phyloP scores from a whole-genome alignment of 176 grass and related monocot genomes.

The Panicum miliaceum region DNA sequence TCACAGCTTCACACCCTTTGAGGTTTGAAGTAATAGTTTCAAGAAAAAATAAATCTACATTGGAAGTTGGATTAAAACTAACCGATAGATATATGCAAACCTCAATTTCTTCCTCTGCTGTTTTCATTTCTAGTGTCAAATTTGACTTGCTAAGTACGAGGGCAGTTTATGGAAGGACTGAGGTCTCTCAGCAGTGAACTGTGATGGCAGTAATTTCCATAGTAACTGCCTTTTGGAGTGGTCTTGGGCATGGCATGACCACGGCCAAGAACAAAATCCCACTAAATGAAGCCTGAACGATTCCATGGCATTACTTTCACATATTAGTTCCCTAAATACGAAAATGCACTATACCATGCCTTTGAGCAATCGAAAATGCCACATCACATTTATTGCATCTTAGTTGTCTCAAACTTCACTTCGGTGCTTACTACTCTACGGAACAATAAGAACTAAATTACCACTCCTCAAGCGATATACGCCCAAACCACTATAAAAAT shows the following conservation, averaged over 20 bases:
- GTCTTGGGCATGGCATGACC: neutral
- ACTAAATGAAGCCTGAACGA: neutral
- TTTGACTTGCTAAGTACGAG: neutral
- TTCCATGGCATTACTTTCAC: neutral
- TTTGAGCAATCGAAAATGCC: neutral
- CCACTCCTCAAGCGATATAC: neutral
- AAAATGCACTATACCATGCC: neutral
- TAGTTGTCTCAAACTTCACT: neutral
- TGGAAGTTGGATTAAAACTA: neutral
- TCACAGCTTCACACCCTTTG: neutral
- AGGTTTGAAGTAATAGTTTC: neutral
- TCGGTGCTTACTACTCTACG: neutral
- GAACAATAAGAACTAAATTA: conserved; percentile 1
- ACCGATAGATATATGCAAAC: neutral
- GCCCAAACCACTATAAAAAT: neutral
- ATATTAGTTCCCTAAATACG: neutral
- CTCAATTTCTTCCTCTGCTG: neutral
- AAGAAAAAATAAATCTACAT: neutral
- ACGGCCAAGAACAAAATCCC: neutral
- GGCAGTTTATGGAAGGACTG: neutral
- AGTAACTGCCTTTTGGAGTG: neutral
- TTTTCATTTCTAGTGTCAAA: neutral
- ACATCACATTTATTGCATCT: neutral
- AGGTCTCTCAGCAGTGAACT: neutral
- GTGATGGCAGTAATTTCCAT: neutral